These are phyloP conservation scores for Fomitopsis pulvina DNA, from an alignment of 768 basidiomycete species.

Conservation along the genomic window DNA sequence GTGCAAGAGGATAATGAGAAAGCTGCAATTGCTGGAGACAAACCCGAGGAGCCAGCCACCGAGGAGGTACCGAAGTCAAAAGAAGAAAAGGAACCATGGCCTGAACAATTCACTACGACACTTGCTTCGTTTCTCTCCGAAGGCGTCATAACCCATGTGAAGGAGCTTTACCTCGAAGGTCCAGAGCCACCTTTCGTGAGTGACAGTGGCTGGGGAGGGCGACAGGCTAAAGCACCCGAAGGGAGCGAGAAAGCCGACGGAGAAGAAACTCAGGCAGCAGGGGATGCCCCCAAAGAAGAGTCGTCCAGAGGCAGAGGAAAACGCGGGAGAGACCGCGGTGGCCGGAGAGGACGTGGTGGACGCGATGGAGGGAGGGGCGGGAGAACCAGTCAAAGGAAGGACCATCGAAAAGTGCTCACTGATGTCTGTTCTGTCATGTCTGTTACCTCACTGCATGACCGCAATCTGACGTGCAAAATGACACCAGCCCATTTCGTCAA, in stretches of 20 bases:
- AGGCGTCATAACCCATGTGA: conserved; percentile 53
- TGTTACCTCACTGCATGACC: not conserved
- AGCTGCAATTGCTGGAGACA: not conserved
- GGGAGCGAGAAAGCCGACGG: conserved; percentile 8
- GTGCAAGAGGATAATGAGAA: not conserved
- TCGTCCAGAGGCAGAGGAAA: conserved; percentile 29
- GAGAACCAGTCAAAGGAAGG: conserved; percentile 41
- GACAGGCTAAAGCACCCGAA: conserved; percentile 30
- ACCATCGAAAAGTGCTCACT: conserved; percentile 71
- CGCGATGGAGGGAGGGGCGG: conserved; percentile 39
- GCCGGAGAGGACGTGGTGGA: conserved; percentile 39
- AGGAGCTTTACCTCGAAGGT: conserved; percentile 75
- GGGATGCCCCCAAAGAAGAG: conserved; percentile 14
- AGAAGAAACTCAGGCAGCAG: conserved; percentile 10
- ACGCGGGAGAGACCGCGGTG: conserved; percentile 36
- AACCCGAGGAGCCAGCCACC: not conserved
- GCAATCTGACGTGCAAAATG: conserved; percentile 3
- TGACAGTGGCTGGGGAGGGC: conserved; percentile 70
- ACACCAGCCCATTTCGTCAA: conserved; percentile 72
- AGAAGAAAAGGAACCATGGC: conserved; percentile 50
- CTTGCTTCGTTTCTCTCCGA: conserved; percentile 62
- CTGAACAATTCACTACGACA: conserved; percentile 46
- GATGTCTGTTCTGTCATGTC: conserved; percentile 49
- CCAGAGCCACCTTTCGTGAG: conserved; percentile 67
- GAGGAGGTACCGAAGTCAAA: conserved; percentile 8